Conservation (phyloP, 495 filamentous ascomycete genomes). For the Delitschia confertaspora region DNA sequence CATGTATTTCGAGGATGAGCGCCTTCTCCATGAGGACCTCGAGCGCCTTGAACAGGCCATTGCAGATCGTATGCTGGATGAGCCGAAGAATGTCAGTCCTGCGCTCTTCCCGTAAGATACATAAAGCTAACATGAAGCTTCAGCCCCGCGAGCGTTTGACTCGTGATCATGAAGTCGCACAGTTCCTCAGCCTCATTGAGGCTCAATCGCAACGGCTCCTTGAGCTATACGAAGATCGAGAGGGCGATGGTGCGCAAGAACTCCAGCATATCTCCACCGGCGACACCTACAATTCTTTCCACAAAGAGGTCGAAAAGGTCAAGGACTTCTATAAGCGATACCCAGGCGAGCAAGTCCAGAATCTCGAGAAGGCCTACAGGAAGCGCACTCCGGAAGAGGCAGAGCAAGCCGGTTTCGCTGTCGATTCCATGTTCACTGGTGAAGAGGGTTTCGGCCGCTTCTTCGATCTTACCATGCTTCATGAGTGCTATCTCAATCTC, state of each 20-base stretch:
- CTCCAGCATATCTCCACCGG: conserved; percentile 75
- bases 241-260: conserved; percentile 62
- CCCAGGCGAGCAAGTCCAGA: conserved; percentile 90
- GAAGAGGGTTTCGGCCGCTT: conserved; percentile 88
- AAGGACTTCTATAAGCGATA: conserved; percentile 84
- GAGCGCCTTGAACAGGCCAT: conserved; percentile 92
- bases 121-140: too few relatives aligned
- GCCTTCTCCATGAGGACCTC: conserved; percentile 88
- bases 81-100: conserved; percentile 71
- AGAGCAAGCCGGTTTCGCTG: conserved; percentile 41
- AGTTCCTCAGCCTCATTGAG: conserved; percentile 77
- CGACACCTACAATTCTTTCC: conserved; percentile 87
- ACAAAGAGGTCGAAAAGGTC: conserved; percentile 69
- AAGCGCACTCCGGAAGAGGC: conserved; percentile 58
- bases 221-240: conserved; percentile 74
- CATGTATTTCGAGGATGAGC: conserved; percentile 86
- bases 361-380: conserved; percentile 86
- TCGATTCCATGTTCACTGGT: conserved; percentile 89
- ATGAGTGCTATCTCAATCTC: conserved; percentile 85
- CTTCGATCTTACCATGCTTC: conserved; percentile 72
- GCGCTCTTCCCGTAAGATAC: not conserved
- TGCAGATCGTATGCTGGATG: conserved; percentile 76
- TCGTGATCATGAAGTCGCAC: conserved; percentile 84
- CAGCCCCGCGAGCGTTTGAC: conserved; percentile 78
- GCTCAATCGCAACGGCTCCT: conserved; percentile 72